Conservation (phyloP, 1,284 basidiomycete species). For the Ganoderma boninense region DNA sequence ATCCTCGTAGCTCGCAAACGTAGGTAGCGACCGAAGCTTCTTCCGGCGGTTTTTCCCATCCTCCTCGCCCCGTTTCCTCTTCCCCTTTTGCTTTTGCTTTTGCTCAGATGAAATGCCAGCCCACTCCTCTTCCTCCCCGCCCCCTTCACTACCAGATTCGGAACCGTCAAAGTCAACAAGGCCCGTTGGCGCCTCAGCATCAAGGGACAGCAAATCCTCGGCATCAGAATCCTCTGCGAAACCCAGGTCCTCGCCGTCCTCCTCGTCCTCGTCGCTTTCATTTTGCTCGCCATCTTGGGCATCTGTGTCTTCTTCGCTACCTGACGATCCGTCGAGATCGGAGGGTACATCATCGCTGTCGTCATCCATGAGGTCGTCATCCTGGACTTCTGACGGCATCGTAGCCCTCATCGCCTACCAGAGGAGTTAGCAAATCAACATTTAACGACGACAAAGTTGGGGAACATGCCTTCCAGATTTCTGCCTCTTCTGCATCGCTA, state of each 20-base stretch:
- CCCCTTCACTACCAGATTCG: conserved; percentile 50
- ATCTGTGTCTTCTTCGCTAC: conserved; percentile 39
- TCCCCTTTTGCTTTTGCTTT: conserved; percentile 52
- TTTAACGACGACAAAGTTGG: neutral
- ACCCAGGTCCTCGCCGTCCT: conserved; percentile 54
- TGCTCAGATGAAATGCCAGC: conserved; percentile 52
- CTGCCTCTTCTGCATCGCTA: conserved; percentile 66
- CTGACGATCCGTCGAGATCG: conserved; percentile 47
- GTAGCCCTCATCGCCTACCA: conserved; percentile 83
- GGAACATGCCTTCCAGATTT: conserved; percentile 83
- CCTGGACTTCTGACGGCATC: conserved; percentile 67
- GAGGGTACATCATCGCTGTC: conserved; percentile 46
- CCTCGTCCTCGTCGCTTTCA: conserved; percentile 35
- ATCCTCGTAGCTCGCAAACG: conserved; percentile 95
- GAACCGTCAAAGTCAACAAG: conserved; percentile 68
- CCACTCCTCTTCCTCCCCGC: conserved; percentile 63
- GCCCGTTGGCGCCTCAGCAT: conserved; percentile 58
- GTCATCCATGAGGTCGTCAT: conserved; percentile 49
- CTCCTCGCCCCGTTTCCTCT: conserved; percentile 51
- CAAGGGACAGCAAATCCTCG: conserved; percentile 69
- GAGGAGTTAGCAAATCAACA: neutral
- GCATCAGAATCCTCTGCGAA: conserved; percentile 75
- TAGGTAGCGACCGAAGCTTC: conserved; percentile 79
- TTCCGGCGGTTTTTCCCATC: conserved; percentile 68
- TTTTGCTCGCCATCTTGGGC: conserved; percentile 41